These are phyloP conservation scores for Sphagnurus paluster DNA, from an alignment of 1,284 basidiomycete genomes.

Conservation along the genomic window DNA sequence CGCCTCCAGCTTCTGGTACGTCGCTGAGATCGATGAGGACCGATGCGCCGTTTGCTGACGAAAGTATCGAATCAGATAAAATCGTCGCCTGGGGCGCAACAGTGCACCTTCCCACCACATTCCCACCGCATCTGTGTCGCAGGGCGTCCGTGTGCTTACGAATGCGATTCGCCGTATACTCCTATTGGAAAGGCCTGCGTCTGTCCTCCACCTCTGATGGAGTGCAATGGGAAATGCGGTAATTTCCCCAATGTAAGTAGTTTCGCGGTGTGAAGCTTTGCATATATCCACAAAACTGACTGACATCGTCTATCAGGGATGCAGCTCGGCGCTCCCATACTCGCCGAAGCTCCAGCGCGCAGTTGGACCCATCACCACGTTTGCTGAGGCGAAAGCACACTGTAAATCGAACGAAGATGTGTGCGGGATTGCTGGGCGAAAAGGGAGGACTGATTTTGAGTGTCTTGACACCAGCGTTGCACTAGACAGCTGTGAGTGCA, in stretches of 20 bases:
- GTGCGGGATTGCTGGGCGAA: slow-evolving; percentile 41
- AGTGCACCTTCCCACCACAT: slow-evolving; percentile 33
- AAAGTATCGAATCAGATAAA: slow-evolving; percentile 14
- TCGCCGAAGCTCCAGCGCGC: slow-evolving; percentile 12
- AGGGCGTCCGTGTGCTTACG: slow-evolving; percentile 35
- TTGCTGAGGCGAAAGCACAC: slow-evolving; percentile 24
- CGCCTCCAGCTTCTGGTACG: slow-evolving; percentile 18
- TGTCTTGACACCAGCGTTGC: slow-evolving; percentile 44
- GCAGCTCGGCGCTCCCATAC: slow-evolving; percentile 30
- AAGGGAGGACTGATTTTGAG: slow-evolving; percentile 38
- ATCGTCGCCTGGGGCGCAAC: slow-evolving; percentile 25
- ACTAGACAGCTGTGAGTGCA: slow-evolving; percentile 48
- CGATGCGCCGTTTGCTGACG: slow-evolving; percentile 19
- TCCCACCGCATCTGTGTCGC: slow-evolving; percentile 33
- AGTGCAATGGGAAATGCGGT: slow-evolving; percentile 50
- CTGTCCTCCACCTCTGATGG: slow-evolving; percentile 37
- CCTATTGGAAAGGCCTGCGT: slow-evolving; percentile 35
- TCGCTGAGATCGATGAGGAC: neutral
- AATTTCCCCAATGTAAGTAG: slow-evolving; percentile 31
- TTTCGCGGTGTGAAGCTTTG: neutral
- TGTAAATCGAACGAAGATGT: slow-evolving; percentile 35
- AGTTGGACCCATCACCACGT: slow-evolving; percentile 21
- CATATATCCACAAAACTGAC: slow-evolving; percentile 1
- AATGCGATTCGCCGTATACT: slow-evolving; percentile 31
- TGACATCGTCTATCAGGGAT: slow-evolving; percentile 23